Evolutionary conservation across 768 basidiomycete genomes (phyloP).

Genomic region (Leccinum boreale): DNA sequence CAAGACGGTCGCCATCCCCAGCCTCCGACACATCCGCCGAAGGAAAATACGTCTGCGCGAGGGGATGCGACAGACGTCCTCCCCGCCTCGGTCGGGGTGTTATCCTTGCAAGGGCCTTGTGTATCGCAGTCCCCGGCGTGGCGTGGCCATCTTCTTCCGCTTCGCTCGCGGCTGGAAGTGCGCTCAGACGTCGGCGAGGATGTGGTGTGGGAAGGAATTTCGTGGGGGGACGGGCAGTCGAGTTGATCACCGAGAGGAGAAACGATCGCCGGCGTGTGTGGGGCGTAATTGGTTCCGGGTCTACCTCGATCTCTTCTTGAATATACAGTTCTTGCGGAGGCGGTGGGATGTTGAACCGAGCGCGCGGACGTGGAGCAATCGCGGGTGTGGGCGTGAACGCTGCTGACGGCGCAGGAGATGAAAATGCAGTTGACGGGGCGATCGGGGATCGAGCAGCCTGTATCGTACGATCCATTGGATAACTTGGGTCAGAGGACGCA

Average conservation of each 20-base stretch:
- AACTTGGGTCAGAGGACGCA: constrained; percentile 44
- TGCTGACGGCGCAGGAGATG: constrained; percentile 54
- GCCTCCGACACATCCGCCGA: too few species aligned
- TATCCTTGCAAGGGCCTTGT: constrained; percentile 57
- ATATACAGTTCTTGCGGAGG: constrained; percentile 40
- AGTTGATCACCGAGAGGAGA: constrained; percentile 80
- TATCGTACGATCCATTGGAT: constrained; percentile 30
- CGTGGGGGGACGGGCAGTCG: constrained; percentile 69
- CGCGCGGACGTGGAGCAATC: constrained; percentile 55
- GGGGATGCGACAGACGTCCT: constrained; percentile 59
- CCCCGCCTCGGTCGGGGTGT: constrained; percentile 59
- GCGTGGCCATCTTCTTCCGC: constrained; percentile 31
- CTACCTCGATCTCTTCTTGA: constrained; percentile 29
- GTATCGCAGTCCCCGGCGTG: constrained; percentile 37
- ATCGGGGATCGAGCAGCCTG: constrained; percentile 32
- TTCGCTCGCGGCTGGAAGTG: constrained; percentile 52
- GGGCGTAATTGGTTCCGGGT: constrained; percentile 60
- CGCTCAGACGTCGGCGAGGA: constrained; percentile 48
- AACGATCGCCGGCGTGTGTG: constrained; percentile 74
- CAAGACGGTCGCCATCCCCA: not conserved
- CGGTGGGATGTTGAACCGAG: constrained; percentile 56
- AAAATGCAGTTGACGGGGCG: constrained; percentile 40
- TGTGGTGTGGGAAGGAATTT: constrained; percentile 43
- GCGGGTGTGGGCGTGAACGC: constrained; percentile 71
- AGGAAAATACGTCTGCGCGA: constrained; percentile 46